Conservation (phyloP, 306 rosid species). For the Arachis hypogaea region DNA sequence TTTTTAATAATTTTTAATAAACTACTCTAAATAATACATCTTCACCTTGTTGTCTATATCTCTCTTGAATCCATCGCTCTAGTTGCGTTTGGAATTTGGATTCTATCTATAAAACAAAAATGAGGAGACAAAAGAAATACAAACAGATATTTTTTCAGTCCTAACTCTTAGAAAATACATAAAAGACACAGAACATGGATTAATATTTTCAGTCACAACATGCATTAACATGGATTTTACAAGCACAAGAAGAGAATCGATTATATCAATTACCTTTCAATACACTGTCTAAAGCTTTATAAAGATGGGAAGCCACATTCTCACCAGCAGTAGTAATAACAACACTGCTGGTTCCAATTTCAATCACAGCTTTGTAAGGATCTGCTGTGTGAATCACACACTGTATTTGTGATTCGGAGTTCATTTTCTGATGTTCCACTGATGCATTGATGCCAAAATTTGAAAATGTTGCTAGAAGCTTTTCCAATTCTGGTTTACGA, state of each 20-base stretch:
- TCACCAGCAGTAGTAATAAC: slow-evolving; percentile 53
- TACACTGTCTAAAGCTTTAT: slow-evolving; percentile 53
- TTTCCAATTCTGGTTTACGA: slow-evolving; percentile 60
- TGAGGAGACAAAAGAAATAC: too few species aligned
- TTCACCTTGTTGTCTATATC: too few species aligned
- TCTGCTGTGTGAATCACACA: slow-evolving; percentile 45
- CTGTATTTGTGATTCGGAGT: slow-evolving; percentile 40
- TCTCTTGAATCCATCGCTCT: too few species aligned
- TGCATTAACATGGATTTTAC: background rate
- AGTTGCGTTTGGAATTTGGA: too few species aligned
- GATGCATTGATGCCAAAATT: slow-evolving; percentile 63
- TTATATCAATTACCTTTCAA: slow-evolving; percentile 50
- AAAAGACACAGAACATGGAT: too few species aligned
- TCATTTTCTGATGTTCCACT: slow-evolving; percentile 33
- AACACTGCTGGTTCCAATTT: slow-evolving; percentile 56
- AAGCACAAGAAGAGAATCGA: slow-evolving; percentile 11
- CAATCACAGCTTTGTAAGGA: slow-evolving; percentile 64
- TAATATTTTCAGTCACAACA: background rate
- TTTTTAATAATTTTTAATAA: too few species aligned
- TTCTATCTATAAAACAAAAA: too few species aligned
- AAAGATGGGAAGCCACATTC: slow-evolving; percentile 55
- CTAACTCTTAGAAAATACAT: too few species aligned
- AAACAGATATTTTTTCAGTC: too few species aligned
- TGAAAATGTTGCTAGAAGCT: slow-evolving; percentile 59
- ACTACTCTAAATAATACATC: too few species aligned